phyloP scores from a whole-genome alignment of 495 filamentous ascomycete species.

The Daldinia decipiens region DNA sequence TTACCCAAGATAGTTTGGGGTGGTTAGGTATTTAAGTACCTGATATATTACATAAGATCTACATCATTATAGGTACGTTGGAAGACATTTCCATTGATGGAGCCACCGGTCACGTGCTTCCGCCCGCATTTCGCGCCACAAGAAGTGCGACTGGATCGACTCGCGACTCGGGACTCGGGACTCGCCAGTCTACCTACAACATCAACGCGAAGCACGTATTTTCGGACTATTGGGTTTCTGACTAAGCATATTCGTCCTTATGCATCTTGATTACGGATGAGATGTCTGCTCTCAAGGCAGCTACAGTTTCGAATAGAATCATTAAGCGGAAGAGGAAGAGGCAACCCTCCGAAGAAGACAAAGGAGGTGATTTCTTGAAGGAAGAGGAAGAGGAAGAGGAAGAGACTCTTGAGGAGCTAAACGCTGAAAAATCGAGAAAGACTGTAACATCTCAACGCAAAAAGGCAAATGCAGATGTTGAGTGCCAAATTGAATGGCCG shows the following conservation, averaged over 20 bases:
- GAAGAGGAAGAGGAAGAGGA: background rate
- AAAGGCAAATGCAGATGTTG: conserved; percentile 32
- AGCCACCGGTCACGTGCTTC: conserved; percentile 49
- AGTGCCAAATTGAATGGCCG: conserved; percentile 70
- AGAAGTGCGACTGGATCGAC: conserved; percentile 27
- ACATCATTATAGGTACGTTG: background rate
- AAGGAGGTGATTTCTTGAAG: conserved; percentile 15
- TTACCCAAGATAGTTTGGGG: too few relatives aligned
- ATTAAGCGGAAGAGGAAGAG: conserved; percentile 64
- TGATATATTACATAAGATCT: background rate
- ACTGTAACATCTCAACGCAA: conserved; percentile 14
- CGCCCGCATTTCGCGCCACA: conserved; percentile 53
- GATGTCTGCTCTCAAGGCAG: conserved; percentile 67
- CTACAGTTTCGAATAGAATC: conserved; percentile 64
- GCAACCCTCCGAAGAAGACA: conserved; percentile 49
- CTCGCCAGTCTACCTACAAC: conserved; percentile 18
- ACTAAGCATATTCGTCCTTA: conserved; percentile 14
- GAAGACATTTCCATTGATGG: background rate
- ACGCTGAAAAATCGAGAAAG: conserved; percentile 42
- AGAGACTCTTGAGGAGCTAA: conserved; percentile 7
- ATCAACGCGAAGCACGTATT: conserved; percentile 15
- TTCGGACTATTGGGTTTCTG: background rate
- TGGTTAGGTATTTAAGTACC: background rate
- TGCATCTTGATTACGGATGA: conserved; percentile 47
- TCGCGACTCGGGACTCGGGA: background rate